Conservation (phyloP, 371 early-diverging fungal species). For the Mucor mucedo region DNA sequence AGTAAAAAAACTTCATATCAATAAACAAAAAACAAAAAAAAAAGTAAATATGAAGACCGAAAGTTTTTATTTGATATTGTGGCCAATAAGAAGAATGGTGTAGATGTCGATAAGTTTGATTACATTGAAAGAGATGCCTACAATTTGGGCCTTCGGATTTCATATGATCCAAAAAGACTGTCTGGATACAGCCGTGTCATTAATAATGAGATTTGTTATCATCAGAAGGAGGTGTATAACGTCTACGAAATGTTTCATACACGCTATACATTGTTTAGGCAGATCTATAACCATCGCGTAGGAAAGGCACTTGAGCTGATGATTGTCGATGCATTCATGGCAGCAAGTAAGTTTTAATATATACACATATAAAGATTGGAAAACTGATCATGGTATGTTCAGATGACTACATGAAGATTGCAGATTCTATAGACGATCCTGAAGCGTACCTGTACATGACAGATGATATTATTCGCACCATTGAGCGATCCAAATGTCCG, state of each 20-base stretch:
- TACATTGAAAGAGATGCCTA: constrained; percentile 92
- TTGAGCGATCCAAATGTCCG: constrained; percentile 70
- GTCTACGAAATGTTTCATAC: constrained; percentile 92
- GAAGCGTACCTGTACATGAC: constrained; percentile 79
- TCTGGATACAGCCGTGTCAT: constrained; percentile 86
- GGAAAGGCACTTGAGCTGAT: constrained; percentile 84
- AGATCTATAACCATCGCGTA: constrained; percentile 92
- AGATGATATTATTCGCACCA: constrained; percentile 85
- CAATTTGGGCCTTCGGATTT: constrained; percentile 81
- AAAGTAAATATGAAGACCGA: constrained; percentile 35
- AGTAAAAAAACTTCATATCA: background rate
- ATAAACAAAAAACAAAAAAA: background rate
- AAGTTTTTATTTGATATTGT: constrained; percentile 94
- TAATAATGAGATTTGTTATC: constrained; percentile 88
- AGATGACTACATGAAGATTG: constrained; percentile 75
- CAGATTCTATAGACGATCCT: constrained; percentile 69
- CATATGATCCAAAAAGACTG: constrained; percentile 81
- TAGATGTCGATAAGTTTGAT: constrained; percentile 98
- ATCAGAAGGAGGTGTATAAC: constrained; percentile 80
- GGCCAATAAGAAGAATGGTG: constrained; percentile 89
- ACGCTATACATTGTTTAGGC: constrained; percentile 87
- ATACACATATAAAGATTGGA: no score
- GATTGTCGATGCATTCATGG: constrained; percentile 85
- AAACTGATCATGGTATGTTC: no score
- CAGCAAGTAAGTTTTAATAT: constrained; percentile 56